Evolutionary conservation across 192 early-diverging fungal genomes (phyloP).

Genomic region (Phycomyces nitens): DNA sequence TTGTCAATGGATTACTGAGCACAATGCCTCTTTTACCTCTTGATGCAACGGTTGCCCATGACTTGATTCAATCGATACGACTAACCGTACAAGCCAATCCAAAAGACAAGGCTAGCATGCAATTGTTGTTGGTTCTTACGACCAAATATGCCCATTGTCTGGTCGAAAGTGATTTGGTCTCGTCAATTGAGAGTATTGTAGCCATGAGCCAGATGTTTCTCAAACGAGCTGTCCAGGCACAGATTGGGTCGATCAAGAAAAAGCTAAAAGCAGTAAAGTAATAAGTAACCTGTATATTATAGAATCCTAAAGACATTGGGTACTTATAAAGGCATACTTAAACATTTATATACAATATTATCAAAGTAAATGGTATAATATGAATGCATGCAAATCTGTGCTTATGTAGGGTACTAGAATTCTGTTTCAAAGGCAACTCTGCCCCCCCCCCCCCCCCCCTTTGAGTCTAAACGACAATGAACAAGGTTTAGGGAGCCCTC

Average conservation of each 20-base stretch:
- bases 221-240: neutral
- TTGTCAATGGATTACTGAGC: neutral
- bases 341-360: too few species aligned
- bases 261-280: neutral
- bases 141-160: constrained; percentile 3
- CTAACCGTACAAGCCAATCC: neutral
- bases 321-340: too few species aligned
- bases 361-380: too few species aligned
- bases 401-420: too few species aligned
- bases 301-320: too few species aligned
- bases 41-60: too few species aligned
- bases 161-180: neutral
- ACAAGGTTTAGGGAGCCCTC: too few species aligned
- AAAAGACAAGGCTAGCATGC: constrained; percentile 6
- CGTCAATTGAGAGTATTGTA: neutral
- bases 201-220: neutral
- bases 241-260: neutral
- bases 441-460: too few species aligned
- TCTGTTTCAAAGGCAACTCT: too few species aligned
- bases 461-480: too few species aligned
- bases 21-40: neutral
- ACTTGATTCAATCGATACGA: neutral
- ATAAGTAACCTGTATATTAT: too few species aligned
- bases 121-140: neutral
- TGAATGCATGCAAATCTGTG: too few species aligned